phyloP scores from a whole-genome alignment of 805 yeast species.

The Peterozyma xylosa region DNA sequence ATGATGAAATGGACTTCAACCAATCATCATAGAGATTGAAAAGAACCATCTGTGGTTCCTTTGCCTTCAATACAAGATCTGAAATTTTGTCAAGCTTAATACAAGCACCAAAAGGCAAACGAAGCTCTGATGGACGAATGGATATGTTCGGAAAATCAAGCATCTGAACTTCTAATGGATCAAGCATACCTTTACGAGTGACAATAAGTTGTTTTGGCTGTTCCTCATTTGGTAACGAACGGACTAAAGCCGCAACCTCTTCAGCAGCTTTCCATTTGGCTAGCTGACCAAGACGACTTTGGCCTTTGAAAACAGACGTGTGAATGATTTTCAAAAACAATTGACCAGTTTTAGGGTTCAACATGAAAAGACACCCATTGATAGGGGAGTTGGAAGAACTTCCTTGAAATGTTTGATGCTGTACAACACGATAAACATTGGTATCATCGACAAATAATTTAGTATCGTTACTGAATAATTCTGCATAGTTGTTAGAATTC shows the following conservation, averaged over 20 bases:
- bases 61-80: constrained; percentile 75
- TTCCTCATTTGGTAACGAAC: constrained; percentile 87
- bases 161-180: constrained; percentile 96
- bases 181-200: constrained; percentile 84
- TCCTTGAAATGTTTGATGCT: constrained; percentile 88
- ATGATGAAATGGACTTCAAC: constrained; percentile 75
- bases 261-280: constrained; percentile 99
- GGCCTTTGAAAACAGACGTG: constrained; percentile 96
- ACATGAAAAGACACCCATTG: constrained; percentile 85
- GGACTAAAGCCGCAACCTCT: constrained; percentile 84
- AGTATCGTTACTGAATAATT: constrained; percentile 74
- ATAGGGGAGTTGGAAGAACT: constrained; percentile 87
- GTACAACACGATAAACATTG: constrained; percentile 87
- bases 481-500: constrained; percentile 85
- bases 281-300: constrained; percentile 83
- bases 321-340: constrained; percentile 83
- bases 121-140: constrained; percentile 82
- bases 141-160: constrained; percentile 90
- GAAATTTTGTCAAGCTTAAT: constrained; percentile 73
- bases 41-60: constrained; percentile 87
- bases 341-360: constrained; percentile 90
- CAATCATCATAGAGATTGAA: constrained; percentile 94
- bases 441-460: constrained; percentile 90
- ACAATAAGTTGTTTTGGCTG: constrained; percentile 91
- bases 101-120: constrained; percentile 84